phyloP scores from a whole-genome alignment of 306 rosid species.

The Castanea crenata region DNA sequence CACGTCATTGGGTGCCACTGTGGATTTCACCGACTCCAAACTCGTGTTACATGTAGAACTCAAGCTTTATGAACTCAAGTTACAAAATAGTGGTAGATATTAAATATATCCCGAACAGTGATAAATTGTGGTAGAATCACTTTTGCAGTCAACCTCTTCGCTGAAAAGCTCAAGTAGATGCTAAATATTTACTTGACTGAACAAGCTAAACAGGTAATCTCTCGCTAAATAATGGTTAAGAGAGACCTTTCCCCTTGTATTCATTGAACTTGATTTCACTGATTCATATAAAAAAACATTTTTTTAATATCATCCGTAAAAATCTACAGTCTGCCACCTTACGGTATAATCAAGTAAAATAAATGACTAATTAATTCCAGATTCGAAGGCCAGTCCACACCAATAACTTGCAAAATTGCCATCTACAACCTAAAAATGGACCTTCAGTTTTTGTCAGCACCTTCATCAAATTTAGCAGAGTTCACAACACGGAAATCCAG shows the following conservation, averaged over 20 bases:
- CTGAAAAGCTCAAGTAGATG: not conserved
- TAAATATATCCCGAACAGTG: too few species aligned
- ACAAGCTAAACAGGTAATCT: not conserved
- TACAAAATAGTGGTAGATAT: too few species aligned
- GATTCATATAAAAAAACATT: not conserved
- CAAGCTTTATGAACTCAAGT: too few species aligned
- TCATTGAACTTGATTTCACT: not conserved
- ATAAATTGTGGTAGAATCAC: too few species aligned
- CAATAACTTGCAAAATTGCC: not conserved
- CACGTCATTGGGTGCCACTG: too few species aligned
- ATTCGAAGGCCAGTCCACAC: not conserved
- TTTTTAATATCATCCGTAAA: not conserved
- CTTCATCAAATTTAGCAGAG: constrained; percentile 82
- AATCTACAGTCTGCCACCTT: not conserved
- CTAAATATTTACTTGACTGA: not conserved
- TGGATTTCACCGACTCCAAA: too few species aligned
- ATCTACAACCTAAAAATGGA: not conserved
- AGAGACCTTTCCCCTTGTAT: not conserved
- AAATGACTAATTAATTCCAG: not conserved
- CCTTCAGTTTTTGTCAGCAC: constrained; percentile 75
- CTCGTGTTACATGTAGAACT: too few species aligned
- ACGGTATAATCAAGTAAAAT: not conserved
- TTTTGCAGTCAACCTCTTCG: not conserved
- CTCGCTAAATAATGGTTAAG: not conserved
- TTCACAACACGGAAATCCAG: constrained; percentile 73